Conservation (phyloP, 2,329 filamentous ascomycete genomes). For the Alternaria arbusti region DNA sequence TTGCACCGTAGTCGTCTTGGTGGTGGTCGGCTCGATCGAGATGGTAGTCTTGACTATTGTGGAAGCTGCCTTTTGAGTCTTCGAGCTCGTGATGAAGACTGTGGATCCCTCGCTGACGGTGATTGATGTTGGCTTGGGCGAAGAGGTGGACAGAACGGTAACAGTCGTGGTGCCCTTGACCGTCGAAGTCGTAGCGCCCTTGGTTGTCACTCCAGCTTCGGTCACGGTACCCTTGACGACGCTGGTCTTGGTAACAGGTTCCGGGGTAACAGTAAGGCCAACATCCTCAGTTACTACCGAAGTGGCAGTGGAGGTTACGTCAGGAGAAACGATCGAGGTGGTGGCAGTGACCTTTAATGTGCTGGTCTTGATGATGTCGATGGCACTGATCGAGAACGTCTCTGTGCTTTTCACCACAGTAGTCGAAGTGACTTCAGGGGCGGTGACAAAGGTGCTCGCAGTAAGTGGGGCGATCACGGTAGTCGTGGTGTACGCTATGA, state of each 20-base stretch:
- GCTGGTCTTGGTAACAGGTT: slow-evolving; percentile 18
- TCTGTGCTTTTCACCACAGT: slow-evolving; percentile 21
- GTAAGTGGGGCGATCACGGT: slow-evolving; percentile 26
- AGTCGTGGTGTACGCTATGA: slow-evolving; percentile 24
- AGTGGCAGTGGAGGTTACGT: slow-evolving; percentile 26
- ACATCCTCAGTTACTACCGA: slow-evolving; percentile 34
- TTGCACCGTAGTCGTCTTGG: slow-evolving; percentile 33
- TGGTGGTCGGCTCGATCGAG: slow-evolving; percentile 19
- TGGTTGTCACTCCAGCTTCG: slow-evolving; percentile 18
- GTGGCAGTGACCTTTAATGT: slow-evolving; percentile 29
- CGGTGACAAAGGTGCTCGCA: slow-evolving; percentile 19
- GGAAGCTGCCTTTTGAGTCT: slow-evolving; percentile 18
- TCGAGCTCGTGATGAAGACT: slow-evolving; percentile 18
- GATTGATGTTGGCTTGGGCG: slow-evolving; percentile 35
- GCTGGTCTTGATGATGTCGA: slow-evolving; percentile 15
- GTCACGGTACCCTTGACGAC: slow-evolving; percentile 21
- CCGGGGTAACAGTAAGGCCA: slow-evolving; percentile 25
- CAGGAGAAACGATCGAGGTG: slow-evolving; percentile 34
- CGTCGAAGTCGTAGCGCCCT: slow-evolving; percentile 23
- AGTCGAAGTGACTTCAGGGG: slow-evolving; percentile 30
- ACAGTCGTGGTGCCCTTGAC: slow-evolving; percentile 23
- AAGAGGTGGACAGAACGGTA: slow-evolving; percentile 28
- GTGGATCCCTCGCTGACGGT: slow-evolving; percentile 27
- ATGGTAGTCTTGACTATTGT: slow-evolving; percentile 19
- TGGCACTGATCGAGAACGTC: slow-evolving; percentile 17